phyloP scores from a whole-genome alignment of 768 basidiomycete species.

The Boletus barrowsii region DNA sequence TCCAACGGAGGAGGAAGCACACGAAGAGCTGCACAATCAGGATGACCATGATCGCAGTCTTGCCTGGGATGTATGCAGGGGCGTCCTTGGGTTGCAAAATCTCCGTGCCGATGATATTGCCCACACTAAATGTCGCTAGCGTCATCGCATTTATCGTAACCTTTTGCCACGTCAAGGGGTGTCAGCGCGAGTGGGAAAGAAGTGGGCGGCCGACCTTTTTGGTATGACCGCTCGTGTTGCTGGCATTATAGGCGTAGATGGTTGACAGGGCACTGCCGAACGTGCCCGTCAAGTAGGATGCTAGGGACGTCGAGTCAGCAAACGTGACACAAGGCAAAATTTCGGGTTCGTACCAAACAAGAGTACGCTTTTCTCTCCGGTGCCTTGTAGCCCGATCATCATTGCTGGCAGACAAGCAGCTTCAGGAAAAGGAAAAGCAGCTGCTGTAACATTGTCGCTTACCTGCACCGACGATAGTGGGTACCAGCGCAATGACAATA shows the following conservation, averaged over 20 bases:
- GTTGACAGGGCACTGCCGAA: slow-evolving; percentile 59
- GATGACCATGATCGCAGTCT: slow-evolving; percentile 61
- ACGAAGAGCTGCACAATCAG: slow-evolving; percentile 50
- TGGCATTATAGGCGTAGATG: slow-evolving; percentile 63
- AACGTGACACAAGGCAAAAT: neutral
- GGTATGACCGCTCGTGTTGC: slow-evolving; percentile 61
- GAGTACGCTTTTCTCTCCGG: slow-evolving; percentile 47
- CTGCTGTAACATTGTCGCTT: slow-evolving; percentile 1
- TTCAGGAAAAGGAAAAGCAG: neutral
- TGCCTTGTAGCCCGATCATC: slow-evolving; percentile 51
- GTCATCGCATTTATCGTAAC: slow-evolving; percentile 64
- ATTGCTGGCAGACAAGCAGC: slow-evolving; percentile 33
- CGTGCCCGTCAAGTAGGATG: slow-evolving; percentile 48
- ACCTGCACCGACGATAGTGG: slow-evolving; percentile 58
- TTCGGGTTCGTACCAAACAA: slow-evolving; percentile 46
- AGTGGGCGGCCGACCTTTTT: slow-evolving; percentile 45
- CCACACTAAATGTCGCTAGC: slow-evolving; percentile 49
- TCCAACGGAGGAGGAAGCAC: slow-evolving; percentile 47
- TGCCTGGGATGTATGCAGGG: slow-evolving; percentile 62
- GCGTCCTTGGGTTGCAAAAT: slow-evolving; percentile 63
- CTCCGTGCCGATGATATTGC: slow-evolving; percentile 62
- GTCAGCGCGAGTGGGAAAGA: neutral
- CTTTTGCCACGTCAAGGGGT: slow-evolving; percentile 13
- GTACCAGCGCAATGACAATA: slow-evolving; percentile 54
- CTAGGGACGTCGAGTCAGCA: slow-evolving; percentile 27